These are phyloP conservation scores for Metarhizium brunneum DNA, from an alignment of 2,329 filamentous ascomycete species.

Conservation along the genomic window DNA sequence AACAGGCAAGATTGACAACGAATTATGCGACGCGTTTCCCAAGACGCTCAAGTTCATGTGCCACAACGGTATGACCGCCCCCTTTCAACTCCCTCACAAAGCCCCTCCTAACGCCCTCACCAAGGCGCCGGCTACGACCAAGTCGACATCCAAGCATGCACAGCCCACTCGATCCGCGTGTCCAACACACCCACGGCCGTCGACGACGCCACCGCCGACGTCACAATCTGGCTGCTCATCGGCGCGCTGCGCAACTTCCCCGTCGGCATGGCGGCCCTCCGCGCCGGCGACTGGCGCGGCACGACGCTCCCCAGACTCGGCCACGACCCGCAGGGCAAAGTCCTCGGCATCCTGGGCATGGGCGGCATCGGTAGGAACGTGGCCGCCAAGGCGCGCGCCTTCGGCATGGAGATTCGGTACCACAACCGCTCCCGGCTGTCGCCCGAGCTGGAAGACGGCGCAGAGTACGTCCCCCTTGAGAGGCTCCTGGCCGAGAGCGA, in stretches of 20 bases:
- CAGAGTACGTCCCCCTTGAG: slow-evolving; percentile 64
- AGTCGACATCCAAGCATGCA: slow-evolving; percentile 65
- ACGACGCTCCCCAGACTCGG: slow-evolving; percentile 47
- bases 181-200: slow-evolving; percentile 77
- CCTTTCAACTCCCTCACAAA: no score
- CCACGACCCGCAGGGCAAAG: slow-evolving; percentile 70
- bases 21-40: slow-evolving; percentile 53
- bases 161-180: slow-evolving; percentile 54
- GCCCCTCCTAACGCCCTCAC: not conserved
- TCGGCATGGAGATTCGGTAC: slow-evolving; percentile 69
- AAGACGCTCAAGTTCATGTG: slow-evolving; percentile 46
- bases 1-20: slow-evolving; percentile 62
- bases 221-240: slow-evolving; percentile 70
- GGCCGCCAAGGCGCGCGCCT: slow-evolving; percentile 62
- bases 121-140: slow-evolving; percentile 82
- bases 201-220: slow-evolving; percentile 76
- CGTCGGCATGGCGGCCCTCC: slow-evolving; percentile 53
- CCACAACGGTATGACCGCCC: slow-evolving; percentile 40
- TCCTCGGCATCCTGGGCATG: slow-evolving; percentile 76
- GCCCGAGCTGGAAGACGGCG: slow-evolving; percentile 45
- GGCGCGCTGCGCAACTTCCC: slow-evolving; percentile 71
- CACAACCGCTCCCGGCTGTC: slow-evolving; percentile 58
- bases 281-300: slow-evolving; percentile 60
- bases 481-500: slow-evolving; percentile 61
- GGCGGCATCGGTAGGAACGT: slow-evolving; percentile 75